A percentile compares a stretch with the other conserved stretches of the same genome.
These are phyloP conservation scores for Nannizziopsis barbatae DNA, from an alignment of 2,329 filamentous ascomycete genomes.

Conservation along the genomic window DNA sequence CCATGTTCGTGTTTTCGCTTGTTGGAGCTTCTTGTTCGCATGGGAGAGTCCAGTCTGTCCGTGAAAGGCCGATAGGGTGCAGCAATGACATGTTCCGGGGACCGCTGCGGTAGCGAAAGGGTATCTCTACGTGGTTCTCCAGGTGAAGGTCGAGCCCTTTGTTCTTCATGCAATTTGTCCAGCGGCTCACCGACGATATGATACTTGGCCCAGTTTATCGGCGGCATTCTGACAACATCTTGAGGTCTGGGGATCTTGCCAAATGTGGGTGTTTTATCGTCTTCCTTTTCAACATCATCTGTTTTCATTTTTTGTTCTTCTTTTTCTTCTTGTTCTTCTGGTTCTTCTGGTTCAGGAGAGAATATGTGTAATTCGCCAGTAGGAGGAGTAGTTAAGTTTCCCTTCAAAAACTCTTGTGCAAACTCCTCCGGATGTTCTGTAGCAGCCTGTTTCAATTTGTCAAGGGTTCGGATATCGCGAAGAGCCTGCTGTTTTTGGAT, in stretches of 20 bases:
- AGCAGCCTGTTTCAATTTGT: conserved; percentile 58
- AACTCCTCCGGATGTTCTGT: conserved; percentile 62
- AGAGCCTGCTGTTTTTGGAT: conserved; percentile 69
- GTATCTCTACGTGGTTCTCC: conserved; percentile 33
- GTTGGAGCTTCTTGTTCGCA: conserved; percentile 23
- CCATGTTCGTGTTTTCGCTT: conserved; percentile 26
- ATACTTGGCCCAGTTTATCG: conserved; percentile 92
- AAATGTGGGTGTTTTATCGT: conserved; percentile 36
- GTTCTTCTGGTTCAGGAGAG: conserved; percentile 28
- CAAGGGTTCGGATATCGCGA: conserved; percentile 61
- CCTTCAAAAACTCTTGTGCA: conserved; percentile 53
- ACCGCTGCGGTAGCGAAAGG: conserved; percentile 21
- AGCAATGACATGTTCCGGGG: conserved; percentile 43
- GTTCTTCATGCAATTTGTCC: conserved; percentile 74
- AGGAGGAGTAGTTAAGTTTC: conserved; percentile 44
- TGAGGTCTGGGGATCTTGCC: conserved; percentile 62
- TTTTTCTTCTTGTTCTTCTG: conserved; percentile 24
- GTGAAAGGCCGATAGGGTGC: conserved; percentile 50
- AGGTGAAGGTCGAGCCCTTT: conserved; percentile 50
- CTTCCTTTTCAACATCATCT: neutral
- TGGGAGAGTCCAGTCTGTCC: conserved; percentile 38
- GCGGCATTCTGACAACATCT: conserved; percentile 71
- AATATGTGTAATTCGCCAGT: conserved; percentile 29
- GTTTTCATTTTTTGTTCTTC: conserved; percentile 14
- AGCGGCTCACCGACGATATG: conserved; percentile 75